Base-by-base conservation (phyloP, 2,329 filamentous ascomycete genomes). In the Xylariomycetidae sp. region DNA sequence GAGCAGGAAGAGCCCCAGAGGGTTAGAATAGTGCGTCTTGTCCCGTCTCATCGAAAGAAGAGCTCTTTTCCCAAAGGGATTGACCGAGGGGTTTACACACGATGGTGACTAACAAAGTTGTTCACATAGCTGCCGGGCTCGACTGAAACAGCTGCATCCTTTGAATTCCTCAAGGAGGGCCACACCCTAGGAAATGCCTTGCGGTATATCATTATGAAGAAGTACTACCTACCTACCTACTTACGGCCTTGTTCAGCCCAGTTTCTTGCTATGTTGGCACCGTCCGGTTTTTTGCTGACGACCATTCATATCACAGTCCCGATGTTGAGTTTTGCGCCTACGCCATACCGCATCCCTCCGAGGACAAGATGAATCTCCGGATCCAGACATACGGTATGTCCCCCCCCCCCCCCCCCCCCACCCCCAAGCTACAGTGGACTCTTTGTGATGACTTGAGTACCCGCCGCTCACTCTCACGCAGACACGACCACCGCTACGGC, bases 271-370 rank as follows among this genome's bases (percentile, higher is more conserved):
- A 16, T 32, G 6, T 25, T 25, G n/a, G n/a, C n/a, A n/a, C n/a
- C n/a, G n/a, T n/a, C n/a, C n/a, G n/a, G n/a, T n/a, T n/a, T n/a
- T n/a, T n/a, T n/a, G n/a, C n/a, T n/a, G n/a, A n/a, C n/a, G n/a
- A n/a, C n/a, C n/a, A n/a, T n/a, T n/a, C n/a, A n/a, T n/a, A n/a
- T n/a, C n/a, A n/a, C n/a, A 97, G 90, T 61, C 90, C 92, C 18
- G 80, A 92, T 44, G 92, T 98, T 40, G 92, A 98, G 61, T 96
- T 98, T 65, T 97, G 92, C 63, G 92, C 90, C 41, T 98, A 98
- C 63, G 87, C 90, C 6, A 97, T 98, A 41, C 92, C 92, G 18
- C 92, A 98, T 64, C 92, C 92, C 31, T 94, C 89, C 25, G 92
- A 98, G 63, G 70, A 82, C 25, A 92, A 94, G 66, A 95, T 98